These are phyloP conservation scores for Wickerhamomyces sydowiorum DNA, from an alignment of 805 yeast genomes.

Conservation along the genomic window DNA sequence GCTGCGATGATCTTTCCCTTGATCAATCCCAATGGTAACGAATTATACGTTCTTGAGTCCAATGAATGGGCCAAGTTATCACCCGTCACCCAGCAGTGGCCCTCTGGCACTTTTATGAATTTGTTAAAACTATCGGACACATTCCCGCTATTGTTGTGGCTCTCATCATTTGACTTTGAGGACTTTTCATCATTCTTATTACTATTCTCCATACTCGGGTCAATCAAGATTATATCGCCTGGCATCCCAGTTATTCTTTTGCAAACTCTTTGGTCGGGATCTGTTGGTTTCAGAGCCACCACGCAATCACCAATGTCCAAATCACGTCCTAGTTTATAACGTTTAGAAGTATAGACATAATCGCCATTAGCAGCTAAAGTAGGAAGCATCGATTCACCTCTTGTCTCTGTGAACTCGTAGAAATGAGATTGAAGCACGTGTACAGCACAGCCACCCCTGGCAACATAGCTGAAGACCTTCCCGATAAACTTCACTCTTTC, in stretches of 20 bases:
- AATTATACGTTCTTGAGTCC: constrained; percentile 86
- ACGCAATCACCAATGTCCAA: constrained; percentile 79
- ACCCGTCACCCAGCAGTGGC: constrained; percentile 97
- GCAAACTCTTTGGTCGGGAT: constrained; percentile 80
- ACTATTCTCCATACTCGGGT: constrained; percentile 52
- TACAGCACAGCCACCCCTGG: constrained; percentile 52
- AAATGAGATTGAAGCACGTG: constrained; percentile 66
- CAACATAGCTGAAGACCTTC: constrained; percentile 19
- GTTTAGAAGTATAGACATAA: constrained; percentile 71
- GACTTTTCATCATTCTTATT: constrained; percentile 13
- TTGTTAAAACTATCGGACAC: constrained; percentile 26
- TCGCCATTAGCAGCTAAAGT: constrained; percentile 72
- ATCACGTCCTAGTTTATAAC: constrained; percentile 56
- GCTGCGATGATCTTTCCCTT: constrained; percentile 84
- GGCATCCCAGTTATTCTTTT: constrained; percentile 95
- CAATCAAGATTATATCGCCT: constrained; percentile 77
- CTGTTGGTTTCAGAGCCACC: constrained; percentile 86
- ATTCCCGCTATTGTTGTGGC: neutral
- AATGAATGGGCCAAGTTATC: constrained; percentile 84
- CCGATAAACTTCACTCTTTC: constrained; percentile 18
- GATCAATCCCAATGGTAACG: constrained; percentile 83
- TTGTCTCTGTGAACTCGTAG: constrained; percentile 73
- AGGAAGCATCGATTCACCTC: constrained; percentile 95
- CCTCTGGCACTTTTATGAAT: constrained; percentile 78
- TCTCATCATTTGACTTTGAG: too few species aligned